These are phyloP conservation scores for Cryptosporidium tyzzeri DNA, from an alignment of 169 alveolate genomes.

Conservation along the genomic window DNA sequence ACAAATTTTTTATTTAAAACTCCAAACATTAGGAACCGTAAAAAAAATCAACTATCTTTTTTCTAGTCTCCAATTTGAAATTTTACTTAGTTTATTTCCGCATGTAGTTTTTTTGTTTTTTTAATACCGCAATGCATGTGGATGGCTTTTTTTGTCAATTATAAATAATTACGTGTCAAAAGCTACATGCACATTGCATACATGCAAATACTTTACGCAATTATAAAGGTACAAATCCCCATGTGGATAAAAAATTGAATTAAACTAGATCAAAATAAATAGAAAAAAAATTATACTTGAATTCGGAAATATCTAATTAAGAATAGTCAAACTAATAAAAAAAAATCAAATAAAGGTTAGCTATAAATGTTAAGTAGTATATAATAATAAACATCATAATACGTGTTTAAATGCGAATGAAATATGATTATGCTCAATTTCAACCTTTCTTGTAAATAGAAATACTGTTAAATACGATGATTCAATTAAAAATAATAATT, in stretches of 20 bases:
- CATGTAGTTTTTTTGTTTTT: not conserved
- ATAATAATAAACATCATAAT: not conserved
- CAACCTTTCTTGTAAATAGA: not conserved
- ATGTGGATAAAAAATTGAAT: not conserved
- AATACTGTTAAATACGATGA: constrained; percentile 11
- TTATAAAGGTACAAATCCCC: not conserved
- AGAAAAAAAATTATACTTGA: not conserved
- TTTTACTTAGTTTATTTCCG: constrained; percentile 3
- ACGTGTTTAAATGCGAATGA: not conserved
- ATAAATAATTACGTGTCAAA: constrained; percentile 38
- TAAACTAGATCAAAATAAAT: not conserved
- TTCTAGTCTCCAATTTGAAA: not conserved
- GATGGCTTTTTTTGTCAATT: constrained; percentile 1
- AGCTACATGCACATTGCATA: constrained; percentile 19
- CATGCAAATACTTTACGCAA: not conserved
- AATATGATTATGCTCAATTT: not conserved
- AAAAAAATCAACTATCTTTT: not conserved
- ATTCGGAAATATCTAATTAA: constrained; percentile 8
- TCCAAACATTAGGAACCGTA: constrained; percentile 38
- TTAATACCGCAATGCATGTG: constrained; percentile 46
- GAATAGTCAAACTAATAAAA: not conserved
- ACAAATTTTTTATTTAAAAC: not conserved
- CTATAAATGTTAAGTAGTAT: not conserved
- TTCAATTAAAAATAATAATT: constrained; percentile 19
- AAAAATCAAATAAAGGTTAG: not conserved